Base-by-base conservation (phyloP, 2,329 filamentous ascomycete species). In the Pochonia chlamydosporia region DNA sequence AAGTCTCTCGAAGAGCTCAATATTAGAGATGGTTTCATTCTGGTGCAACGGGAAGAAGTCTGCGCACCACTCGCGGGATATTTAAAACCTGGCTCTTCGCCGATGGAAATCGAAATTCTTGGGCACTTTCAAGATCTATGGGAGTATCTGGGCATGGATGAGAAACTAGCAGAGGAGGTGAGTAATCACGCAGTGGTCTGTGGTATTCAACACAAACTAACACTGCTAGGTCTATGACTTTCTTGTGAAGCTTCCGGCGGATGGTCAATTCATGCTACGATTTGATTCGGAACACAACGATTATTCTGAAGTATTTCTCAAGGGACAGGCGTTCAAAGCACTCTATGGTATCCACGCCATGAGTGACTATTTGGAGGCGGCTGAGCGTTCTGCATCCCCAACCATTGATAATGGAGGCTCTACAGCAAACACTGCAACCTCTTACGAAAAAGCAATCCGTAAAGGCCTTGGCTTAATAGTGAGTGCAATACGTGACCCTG, bases 71-170 rank as follows among this genome's bases (percentile, higher is more conserved):
- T 71, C 48, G 60, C 73, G 23, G 56, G 70, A 52, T 59, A 72
- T 25, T 67, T 75, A 44, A 73, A 71, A 51, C 74, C 66, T 44
- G 80, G 70, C 43, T 78, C 71, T 40, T 82, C 71, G 52, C 76
- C 70, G 30, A 76, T 97, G 3, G 89, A 97, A 60, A 75, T 80
- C 11, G 87, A 92, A 56, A 83, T 97, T 20, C 71, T 93, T 55
- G 77, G 82, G 48, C 87, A 95, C 63, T 95, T 96, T 58, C 78
- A 88, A 46, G 83, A 92, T 51, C 69, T 99, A 21, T 96, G 93
- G 75, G 78, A 81, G 37, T 86, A 92, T 58, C 74, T 97, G 46
- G 81, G 82, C 53, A 78, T 91, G 68, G 79, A 87, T 39, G 83
- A 91, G 49, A 73, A 70, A 43, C 69, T 89, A 36, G 82, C 87